These are phyloP conservation scores for Nitzschia sp. DNA, from an alignment of 108 stramenopile species.

Conservation along the genomic window DNA sequence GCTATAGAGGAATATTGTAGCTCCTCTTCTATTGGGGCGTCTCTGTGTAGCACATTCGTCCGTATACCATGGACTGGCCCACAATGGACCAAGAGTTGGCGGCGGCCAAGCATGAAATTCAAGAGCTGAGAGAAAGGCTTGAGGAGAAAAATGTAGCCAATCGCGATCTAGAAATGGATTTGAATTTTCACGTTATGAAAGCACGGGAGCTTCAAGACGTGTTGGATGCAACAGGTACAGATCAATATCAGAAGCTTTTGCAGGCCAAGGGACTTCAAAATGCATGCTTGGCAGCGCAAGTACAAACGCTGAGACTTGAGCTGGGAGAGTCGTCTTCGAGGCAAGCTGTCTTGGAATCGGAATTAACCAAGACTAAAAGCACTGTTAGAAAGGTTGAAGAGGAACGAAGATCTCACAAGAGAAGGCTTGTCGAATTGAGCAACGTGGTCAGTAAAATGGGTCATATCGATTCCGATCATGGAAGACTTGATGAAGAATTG, in stretches of 20 bases:
- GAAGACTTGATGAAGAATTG: not conserved
- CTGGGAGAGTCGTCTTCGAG: not conserved
- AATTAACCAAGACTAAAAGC: not conserved
- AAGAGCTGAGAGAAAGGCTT: slow-evolving; percentile 12
- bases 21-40: no score
- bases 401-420: slow-evolving; percentile 2
- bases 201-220: slow-evolving; percentile 8
- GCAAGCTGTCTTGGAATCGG: not conserved
- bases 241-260: not conserved
- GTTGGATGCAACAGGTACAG: not conserved
- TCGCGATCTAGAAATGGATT: not conserved
- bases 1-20: no score
- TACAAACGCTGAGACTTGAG: slow-evolving; percentile 5
- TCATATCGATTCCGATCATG: slow-evolving; percentile 4
- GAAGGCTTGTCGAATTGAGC: slow-evolving; percentile 16
- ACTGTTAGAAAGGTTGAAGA: not conserved
- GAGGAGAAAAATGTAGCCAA: not conserved
- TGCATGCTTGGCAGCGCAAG: slow-evolving; percentile 6
- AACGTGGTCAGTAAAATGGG: slow-evolving; percentile 10
- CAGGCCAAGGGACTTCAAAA: slow-evolving; percentile 9
- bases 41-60: no score
- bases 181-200: slow-evolving; percentile 15
- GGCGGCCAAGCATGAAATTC: not conserved
- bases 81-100: slow-evolving; percentile 14
- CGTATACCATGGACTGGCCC: slow-evolving; percentile 5